Base-by-base conservation (phyloP, 2,329 filamentous ascomycete genomes). In the Metarhizium guizhouense region DNA sequence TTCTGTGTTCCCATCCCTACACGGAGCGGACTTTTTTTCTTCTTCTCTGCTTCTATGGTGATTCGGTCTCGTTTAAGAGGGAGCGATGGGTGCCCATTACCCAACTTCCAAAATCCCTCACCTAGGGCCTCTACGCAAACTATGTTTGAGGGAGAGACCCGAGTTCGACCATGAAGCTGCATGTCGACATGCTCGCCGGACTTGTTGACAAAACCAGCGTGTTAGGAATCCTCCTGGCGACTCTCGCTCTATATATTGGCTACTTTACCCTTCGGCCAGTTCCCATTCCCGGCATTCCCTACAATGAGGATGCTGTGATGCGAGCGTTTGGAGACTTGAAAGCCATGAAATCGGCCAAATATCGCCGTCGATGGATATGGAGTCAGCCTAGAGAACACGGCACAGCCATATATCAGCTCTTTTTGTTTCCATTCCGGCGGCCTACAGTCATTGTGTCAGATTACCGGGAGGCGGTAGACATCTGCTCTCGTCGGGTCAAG, bases 401-500 rank as follows among this genome's bases (percentile, higher is more conserved):
- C 2, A 55, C 66, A 0, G 65, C 68, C 2, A 57, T 73, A 11
- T 58, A 65, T 3, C 71, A 74, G 47, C 53, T 70, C 49, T 73
- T 72, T 53, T 54, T 70, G 13, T 56, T 61, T 32, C 70, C 70
- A 0, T 64, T 71, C 25, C 56, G 59, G 18, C 63, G 61, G 52
- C 69, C 70, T 2, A 60, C 58, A 6, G 59, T 73, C 7, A 60
- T 72, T 11, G 55, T 73, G 7, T 59, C 68, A 11, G 67, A 71
- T 58, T 69, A 66, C 49, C 61, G 64, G 7, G 67, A 70, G 49
- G 57, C 65, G 1, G 60, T 68, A 16, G 70, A 73, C 53, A 67
- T 73, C 10, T 55, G 66, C 34, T 56, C 67, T 7, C 64, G 68
- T 2, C 63, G 70, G 2, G 57, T 47, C 1, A 67, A 61, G 34